Base-by-base conservation (phyloP, 2,329 filamentous ascomycete species). In the Colletotrichum acutatum region DNA sequence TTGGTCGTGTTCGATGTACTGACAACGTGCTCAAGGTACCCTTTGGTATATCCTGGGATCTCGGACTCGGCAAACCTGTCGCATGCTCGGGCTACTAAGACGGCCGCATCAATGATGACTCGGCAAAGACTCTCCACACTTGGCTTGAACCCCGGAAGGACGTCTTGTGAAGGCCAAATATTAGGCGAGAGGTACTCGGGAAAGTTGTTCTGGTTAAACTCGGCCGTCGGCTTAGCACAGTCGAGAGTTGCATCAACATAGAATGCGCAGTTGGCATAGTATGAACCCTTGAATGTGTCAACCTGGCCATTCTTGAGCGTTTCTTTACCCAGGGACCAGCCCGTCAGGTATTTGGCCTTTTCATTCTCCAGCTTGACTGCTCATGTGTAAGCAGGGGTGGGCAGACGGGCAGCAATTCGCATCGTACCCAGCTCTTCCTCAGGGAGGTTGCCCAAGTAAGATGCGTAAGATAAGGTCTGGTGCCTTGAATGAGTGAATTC, bases 161-260 rank as follows among this genome's bases (percentile, higher is more conserved):
- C 85, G 4, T 85, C 82, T 61, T 92, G 87, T 0, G 86, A 82
- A 0, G 96, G 97, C 97, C 97, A 99, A 70, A 98, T 88, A 80
- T 98, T 98, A 0, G 94, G 91, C 5, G 93, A 92, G 1, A 97
- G 93, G 82, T 98, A 98, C 82, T 98, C 95, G 3, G 95, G 91
- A 78, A 98, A 94, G 71, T 92, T 90, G 9, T 87, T 86, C 0
- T 86, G 77, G 37, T 87, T 88, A 82, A 91, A 91, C 59, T 87
- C 85, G 19, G 83, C 77, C 1, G 89, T 90, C 0, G 93, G 92
- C 49, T 83, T 83, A 22, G 92, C 91, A 74, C 89, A 90, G 65
- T 91, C 88, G 7, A 94, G 86, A 1, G 82, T 79, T 0, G 90
- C 85, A 77, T 93, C 88, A 73, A 94, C 88, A 79, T 94, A 94